Percentiles rank a stretch among this genome's conserved stretches.
phyloP scores from a whole-genome alignment of 768 basidiomycete species.

The Gymnopilus junonius region DNA sequence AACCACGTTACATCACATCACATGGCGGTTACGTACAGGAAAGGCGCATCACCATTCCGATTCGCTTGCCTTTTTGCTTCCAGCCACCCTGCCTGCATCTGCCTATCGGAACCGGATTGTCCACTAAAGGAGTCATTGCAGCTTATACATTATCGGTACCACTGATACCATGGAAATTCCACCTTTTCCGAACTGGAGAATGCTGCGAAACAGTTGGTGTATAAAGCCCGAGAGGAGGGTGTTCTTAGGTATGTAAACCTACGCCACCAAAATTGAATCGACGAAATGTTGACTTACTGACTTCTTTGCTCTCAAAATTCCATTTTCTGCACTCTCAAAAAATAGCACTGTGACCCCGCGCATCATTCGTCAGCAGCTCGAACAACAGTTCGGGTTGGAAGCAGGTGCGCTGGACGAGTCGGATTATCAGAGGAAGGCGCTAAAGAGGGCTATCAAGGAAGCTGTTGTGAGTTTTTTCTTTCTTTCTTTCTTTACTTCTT shows the following conservation, averaged over 20 bases:
- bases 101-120: too few relatives aligned
- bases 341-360: conserved; percentile 52
- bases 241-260: conserved; percentile 39
- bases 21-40: conserved; percentile 3
- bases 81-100: too few relatives aligned
- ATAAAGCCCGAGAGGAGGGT: conserved; percentile 28
- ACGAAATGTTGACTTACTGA: not conserved
- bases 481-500: not conserved
- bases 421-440: conserved; percentile 47
- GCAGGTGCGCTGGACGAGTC: conserved; percentile 44
- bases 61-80: too few relatives aligned
- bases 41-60: not conserved
- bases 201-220: conserved; percentile 36
- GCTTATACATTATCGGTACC: not conserved
- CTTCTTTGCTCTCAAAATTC: too few relatives aligned
- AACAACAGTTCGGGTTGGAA: conserved; percentile 48
- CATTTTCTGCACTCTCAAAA: not conserved
- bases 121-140: too few relatives aligned
- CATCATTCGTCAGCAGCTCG: conserved; percentile 54
- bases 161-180: conserved; percentile 28
- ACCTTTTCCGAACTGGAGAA: conserved; percentile 33
- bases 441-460: conserved; percentile 48
- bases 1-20: conserved; percentile 20
- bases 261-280: not conserved
- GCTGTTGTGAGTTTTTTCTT: conserved; percentile 36